Conservation (phyloP, 208 protist genomes). For the Leishmania aethiopica region DNA sequence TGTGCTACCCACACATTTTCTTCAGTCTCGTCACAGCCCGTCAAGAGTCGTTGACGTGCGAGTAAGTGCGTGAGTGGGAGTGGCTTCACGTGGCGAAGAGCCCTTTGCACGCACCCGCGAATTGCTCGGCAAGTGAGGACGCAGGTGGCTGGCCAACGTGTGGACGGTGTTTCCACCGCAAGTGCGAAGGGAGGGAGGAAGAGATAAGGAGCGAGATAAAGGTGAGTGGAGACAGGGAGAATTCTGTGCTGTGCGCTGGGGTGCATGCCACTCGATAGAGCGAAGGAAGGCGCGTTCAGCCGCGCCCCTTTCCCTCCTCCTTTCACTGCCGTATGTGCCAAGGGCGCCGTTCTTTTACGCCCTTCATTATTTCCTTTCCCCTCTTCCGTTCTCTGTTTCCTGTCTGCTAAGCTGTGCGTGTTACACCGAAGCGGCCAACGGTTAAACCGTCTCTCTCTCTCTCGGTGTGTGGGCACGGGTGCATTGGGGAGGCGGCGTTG, state of each 20-base stretch:
- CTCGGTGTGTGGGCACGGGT: not conserved
- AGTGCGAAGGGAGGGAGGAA: not conserved
- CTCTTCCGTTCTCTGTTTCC: conserved; percentile 15
- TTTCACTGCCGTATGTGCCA: not conserved
- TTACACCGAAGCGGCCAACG: not conserved
- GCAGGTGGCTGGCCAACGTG: not conserved
- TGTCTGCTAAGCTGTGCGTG: not conserved
- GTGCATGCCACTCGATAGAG: not conserved
- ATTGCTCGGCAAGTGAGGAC: not conserved
- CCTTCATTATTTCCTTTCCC: conserved; percentile 7
- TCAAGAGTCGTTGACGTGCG: not conserved
- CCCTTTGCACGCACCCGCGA: not conserved
- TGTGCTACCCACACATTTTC: not conserved
- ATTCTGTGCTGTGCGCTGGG: not conserved
- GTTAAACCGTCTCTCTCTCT: not conserved
- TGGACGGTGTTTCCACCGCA: not conserved
- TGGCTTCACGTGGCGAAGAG: not conserved
- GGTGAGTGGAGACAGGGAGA: not conserved
- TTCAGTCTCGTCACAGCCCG: not conserved
- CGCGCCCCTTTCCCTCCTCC: not conserved
- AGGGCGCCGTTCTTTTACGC: conserved; percentile 4
- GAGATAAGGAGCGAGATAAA: not conserved
- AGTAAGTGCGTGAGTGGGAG: not conserved
- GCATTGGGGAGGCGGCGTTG: not conserved
- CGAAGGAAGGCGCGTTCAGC: not conserved